These are phyloP conservation scores for Camelina sativa DNA, from an alignment of 345 rosid genomes.

Conservation along the genomic window DNA sequence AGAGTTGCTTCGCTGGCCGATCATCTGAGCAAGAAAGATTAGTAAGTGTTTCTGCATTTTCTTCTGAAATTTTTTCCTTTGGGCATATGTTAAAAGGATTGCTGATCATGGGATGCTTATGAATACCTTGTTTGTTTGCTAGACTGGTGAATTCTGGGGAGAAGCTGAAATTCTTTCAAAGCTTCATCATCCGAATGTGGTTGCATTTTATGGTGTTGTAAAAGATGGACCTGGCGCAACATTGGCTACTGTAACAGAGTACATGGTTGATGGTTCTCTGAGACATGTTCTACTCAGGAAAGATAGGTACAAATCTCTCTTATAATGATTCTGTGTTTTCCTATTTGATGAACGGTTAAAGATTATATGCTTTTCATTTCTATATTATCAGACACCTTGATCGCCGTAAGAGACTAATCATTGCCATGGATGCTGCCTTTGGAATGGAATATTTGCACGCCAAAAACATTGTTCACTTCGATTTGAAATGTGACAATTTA, in stretches of 20 bases:
- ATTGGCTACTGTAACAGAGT: slow-evolving; percentile 94
- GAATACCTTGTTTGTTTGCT: slow-evolving; percentile 9
- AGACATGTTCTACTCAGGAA: slow-evolving; percentile 89
- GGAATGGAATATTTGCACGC: slow-evolving; percentile 99
- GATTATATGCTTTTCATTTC: slow-evolving; percentile 24
- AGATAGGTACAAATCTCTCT: slow-evolving; percentile 64
- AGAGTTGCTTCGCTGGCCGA: slow-evolving; percentile 90
- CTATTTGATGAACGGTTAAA: not conserved
- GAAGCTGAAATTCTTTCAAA: slow-evolving; percentile 98
- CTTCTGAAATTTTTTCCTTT: not conserved
- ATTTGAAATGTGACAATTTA: slow-evolving; percentile 95
- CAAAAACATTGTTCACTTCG: slow-evolving; percentile 96
- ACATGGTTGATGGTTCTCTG: slow-evolving; percentile 98
- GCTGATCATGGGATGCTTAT: slow-evolving; percentile 7
- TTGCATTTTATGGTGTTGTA: slow-evolving; percentile 98
- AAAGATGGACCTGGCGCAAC: slow-evolving; percentile 96
- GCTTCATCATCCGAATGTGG: slow-evolving; percentile 98
- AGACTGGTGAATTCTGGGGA: slow-evolving; percentile 96
- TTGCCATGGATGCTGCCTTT: slow-evolving; percentile 99
- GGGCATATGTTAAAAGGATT: slow-evolving; percentile 6
- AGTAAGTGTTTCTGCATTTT: slow-evolving; percentile 54
- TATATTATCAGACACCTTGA: slow-evolving; percentile 72
- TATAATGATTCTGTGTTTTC: slow-evolving; percentile 11
- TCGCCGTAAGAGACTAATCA: slow-evolving; percentile 86
- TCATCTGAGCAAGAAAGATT: slow-evolving; percentile 95